phyloP scores from a whole-genome alignment of 176 grass and related monocot species.

The Puccinellia tenuiflora region DNA sequence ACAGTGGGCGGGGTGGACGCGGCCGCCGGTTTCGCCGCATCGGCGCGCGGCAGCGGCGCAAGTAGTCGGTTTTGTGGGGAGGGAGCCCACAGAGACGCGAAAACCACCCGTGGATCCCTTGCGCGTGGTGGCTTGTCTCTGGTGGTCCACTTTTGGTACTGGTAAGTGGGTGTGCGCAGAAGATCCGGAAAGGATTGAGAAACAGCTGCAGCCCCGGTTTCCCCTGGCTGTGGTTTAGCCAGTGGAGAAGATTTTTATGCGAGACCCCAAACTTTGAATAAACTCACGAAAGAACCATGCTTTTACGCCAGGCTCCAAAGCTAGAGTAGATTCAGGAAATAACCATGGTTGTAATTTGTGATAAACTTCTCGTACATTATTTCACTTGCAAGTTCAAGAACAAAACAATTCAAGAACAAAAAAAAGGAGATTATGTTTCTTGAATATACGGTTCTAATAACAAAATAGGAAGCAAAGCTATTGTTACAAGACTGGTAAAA shows the following conservation, averaged over 20 bases:
- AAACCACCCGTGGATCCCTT: constrained; percentile 37
- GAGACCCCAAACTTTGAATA: not conserved
- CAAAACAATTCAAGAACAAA: too few species aligned
- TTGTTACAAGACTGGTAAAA: not conserved
- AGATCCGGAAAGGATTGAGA: constrained; percentile 8
- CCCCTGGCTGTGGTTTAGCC: not conserved
- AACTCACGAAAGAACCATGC: not conserved
- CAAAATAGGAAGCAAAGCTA: not conserved
- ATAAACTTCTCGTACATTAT: not conserved
- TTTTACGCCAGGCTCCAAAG: not conserved
- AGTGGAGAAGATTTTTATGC: not conserved
- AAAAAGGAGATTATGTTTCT: not conserved
- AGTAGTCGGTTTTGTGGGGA: constrained; percentile 28
- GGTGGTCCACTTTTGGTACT: fast-evolving
- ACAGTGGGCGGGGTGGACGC: not conserved
- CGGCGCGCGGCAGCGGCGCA: constrained; percentile 15
- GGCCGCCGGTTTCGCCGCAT: constrained; percentile 30
- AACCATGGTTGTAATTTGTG: not conserved
- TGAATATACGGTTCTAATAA: not conserved
- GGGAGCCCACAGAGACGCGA: constrained; percentile 21
- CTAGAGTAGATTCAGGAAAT: not conserved
- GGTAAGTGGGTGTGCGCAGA: not conserved
- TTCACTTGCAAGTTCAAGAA: not conserved
- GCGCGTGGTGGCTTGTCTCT: not conserved
- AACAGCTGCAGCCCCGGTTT: constrained; percentile 29